Base-by-base conservation (phyloP, 768 basidiomycete species). In the Cystofilobasidium capitatum region DNA sequence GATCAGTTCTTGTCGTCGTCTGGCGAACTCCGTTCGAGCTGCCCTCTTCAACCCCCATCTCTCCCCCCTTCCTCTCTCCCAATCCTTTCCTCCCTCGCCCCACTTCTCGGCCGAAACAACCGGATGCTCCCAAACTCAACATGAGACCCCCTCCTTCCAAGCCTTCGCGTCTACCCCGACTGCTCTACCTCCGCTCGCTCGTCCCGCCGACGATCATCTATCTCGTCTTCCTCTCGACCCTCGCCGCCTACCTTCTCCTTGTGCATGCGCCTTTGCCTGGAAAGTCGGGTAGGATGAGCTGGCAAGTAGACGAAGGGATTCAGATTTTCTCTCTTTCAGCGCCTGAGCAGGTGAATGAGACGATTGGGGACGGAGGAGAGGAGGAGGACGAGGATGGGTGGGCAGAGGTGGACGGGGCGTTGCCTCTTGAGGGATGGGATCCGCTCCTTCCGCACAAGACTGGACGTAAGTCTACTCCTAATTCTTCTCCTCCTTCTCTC, bases 281-380 rank as follows among this genome's bases (percentile, higher is more conserved):
- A 81, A 83, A 54, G 79, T 96, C 24, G 90, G 90, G 35, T 93
- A 91, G 91, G 91, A 93, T 55, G 73, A 82, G 87, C 9, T 94
- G 89, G 89, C 91, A 88, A 51, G 73, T 82, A 3, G 80, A 91
- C 26, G 67, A 72, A 33, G 49, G 63, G 26, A 51, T 68, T n/a
- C 59, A 68, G 58, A 63, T 66, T n/a, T 66, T 59, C 24, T n/a
- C n/a, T n/a, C n/a, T n/a, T n/a, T n/a, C n/a, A n/a, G 64, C 49
- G 17, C 58, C 64, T 12, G 37, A 65, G 16, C 51, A 58, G 29
- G 65, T 47, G 10, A 65, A 62, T 62, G 64, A 69, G 69, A 54
- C 44, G 71, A 33, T 37, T 6, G 57, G 58, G 3, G 85, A 87
- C 72, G 88, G 86, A 85, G 88, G 83, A 12, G 81, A 58, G 17